These are phyloP conservation scores for Psilocybe mexicana DNA, from an alignment of 1,284 basidiomycete species.

Conservation along the genomic window DNA sequence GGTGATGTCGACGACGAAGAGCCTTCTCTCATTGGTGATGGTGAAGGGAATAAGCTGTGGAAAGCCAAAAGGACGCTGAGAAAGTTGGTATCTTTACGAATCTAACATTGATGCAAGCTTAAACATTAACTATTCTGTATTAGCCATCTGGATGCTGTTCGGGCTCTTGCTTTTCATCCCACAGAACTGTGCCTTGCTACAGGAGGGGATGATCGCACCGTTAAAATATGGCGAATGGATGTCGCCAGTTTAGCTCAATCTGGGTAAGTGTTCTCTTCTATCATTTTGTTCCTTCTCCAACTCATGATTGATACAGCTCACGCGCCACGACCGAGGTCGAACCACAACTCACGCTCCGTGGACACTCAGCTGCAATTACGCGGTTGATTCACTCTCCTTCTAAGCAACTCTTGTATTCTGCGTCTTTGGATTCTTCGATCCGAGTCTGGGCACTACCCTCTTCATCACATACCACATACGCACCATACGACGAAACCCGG, in stretches of 20 bases:
- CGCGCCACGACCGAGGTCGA: conserved; percentile 79
- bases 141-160: conserved; percentile 93
- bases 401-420: conserved; percentile 83
- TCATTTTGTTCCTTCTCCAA: conserved; percentile 12
- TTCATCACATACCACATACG: conserved; percentile 77
- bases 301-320: conserved; percentile 40
- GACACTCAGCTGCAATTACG: conserved; percentile 92
- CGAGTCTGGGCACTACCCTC: conserved; percentile 86
- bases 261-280: conserved; percentile 49
- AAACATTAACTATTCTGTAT: conserved; percentile 21
- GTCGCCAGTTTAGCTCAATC: conserved; percentile 69
- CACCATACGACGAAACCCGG: conserved; percentile 81
- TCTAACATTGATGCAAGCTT: conserved; percentile 13
- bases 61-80: conserved; percentile 80
- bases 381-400: conserved; percentile 82
- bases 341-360: conserved; percentile 89
- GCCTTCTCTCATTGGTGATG: conserved; percentile 59
- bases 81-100: conserved; percentile 62
- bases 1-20: conserved; percentile 69
- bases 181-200: conserved; percentile 83
- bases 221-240: conserved; percentile 95
- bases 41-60: conserved; percentile 78
- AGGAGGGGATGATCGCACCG: conserved; percentile 92
- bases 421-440: conserved; percentile 91
- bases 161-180: conserved; percentile 87